phyloP scores from a whole-genome alignment of 371 early-diverging fungal genomes.

The Paraphysoderma sedebokerense region DNA sequence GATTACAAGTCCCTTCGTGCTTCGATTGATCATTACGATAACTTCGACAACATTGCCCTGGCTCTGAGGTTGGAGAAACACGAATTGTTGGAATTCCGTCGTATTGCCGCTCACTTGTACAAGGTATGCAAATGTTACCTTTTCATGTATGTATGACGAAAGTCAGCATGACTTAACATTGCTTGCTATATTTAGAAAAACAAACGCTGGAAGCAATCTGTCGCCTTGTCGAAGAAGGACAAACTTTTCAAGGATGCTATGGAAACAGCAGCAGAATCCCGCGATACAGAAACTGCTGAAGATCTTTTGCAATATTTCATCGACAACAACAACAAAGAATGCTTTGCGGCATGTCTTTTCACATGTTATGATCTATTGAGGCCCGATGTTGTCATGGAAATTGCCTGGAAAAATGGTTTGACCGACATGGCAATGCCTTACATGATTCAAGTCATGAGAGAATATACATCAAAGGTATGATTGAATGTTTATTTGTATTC shows the following conservation, averaged over 20 bases:
- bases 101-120: slow-evolving; percentile 88
- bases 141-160: too few species aligned
- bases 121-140: too few species aligned
- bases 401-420: slow-evolving; percentile 75
- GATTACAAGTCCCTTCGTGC: slow-evolving; percentile 78
- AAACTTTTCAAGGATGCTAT: slow-evolving; percentile 91
- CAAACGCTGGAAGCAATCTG: slow-evolving; percentile 87
- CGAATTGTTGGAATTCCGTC: slow-evolving; percentile 87
- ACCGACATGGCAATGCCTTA: slow-evolving; percentile 92
- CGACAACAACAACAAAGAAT: slow-evolving; percentile 68
- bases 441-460: slow-evolving; percentile 72
- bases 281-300: slow-evolving; percentile 69
- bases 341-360: slow-evolving; percentile 80
- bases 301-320: slow-evolving; percentile 88
- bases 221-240: slow-evolving; percentile 88
- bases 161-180: neutral
- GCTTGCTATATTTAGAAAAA: slow-evolving; percentile 31
- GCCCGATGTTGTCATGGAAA: slow-evolving; percentile 85
- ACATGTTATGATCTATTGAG: slow-evolving; percentile 84
- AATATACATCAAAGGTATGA: slow-evolving; percentile 49
- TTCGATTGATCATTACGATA: slow-evolving; percentile 76
- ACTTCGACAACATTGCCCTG: slow-evolving; percentile 79
- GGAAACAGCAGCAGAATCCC: slow-evolving; percentile 84
- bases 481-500: neutral
- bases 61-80: slow-evolving; percentile 85